phyloP scores from a whole-genome alignment of 139 green algal species.

The Desmodesmus armatus region DNA sequence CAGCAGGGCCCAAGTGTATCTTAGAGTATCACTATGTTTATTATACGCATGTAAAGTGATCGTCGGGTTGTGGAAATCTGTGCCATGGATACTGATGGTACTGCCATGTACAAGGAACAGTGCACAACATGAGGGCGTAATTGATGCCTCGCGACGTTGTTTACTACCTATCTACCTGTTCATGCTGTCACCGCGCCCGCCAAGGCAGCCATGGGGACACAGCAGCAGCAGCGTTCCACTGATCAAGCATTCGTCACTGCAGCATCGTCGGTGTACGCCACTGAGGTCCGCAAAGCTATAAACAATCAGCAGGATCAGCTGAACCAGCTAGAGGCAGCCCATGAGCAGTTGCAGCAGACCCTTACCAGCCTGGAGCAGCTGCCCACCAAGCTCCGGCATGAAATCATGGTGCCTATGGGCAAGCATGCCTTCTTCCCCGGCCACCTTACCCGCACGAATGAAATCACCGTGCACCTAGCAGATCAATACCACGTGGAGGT shows the following conservation, averaged over 20 bases:
- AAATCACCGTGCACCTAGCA: constrained; percentile 57
- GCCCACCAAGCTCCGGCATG: constrained; percentile 4
- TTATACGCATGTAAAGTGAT: too few relatives aligned
- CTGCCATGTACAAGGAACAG: neutral
- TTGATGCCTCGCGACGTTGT: too few relatives aligned
- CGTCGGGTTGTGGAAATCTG: too few relatives aligned
- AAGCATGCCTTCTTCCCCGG: constrained; percentile 64
- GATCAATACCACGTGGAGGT: constrained; percentile 47
- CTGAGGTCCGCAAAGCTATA: constrained; percentile 5
- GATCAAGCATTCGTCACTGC: neutral
- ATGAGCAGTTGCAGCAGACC: constrained; percentile 17
- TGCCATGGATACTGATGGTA: neutral
- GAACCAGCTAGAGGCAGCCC: neutral
- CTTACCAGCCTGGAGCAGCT: neutral
- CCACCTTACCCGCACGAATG: constrained; percentile 64
- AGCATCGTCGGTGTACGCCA: constrained; percentile 9
- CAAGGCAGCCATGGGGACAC: neutral
- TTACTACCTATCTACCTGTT: too few relatives aligned
- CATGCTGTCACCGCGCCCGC: neutral
- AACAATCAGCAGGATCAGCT: constrained; percentile 34
- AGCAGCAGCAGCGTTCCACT: neutral
- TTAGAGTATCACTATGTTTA: neutral
- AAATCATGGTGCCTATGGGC: constrained; percentile 58
- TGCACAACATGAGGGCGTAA: neutral
- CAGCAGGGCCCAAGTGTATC: neutral